Conservation (phyloP, 83 land plant genomes). For the Picea abies region DNA sequence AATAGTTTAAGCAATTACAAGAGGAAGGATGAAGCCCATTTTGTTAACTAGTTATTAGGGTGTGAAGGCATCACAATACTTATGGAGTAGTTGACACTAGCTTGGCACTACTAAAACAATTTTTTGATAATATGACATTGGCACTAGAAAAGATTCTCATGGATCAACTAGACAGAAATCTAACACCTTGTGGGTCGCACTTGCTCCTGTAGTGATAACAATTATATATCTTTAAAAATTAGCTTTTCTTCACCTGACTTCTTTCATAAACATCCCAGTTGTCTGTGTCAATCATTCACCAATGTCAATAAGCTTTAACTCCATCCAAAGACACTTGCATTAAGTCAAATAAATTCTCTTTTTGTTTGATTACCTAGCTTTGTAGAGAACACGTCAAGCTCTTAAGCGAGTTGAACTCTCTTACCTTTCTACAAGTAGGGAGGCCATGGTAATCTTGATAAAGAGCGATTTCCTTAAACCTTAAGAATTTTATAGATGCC, state of each 20-base stretch:
- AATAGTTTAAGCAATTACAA: no score
- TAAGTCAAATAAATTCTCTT: neutral
- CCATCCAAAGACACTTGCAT: neutral
- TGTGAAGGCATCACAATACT: no score
- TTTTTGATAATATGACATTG: conserved; percentile 56
- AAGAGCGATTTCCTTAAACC: neutral
- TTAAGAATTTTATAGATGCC: no score
- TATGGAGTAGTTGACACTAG: no score
- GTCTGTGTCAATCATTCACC: conserved; percentile 27
- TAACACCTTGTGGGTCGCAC: conserved; percentile 49
- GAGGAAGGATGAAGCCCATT: no score
- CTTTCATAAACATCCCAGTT: conserved; percentile 52
- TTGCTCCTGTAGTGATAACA: conserved; percentile 61
- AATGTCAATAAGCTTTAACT: neutral
- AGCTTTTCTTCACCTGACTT: conserved; percentile 41
- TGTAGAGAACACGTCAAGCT: neutral
- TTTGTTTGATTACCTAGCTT: neutral
- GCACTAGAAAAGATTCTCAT: conserved; percentile 61
- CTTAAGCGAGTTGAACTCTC: neutral
- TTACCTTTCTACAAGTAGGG: conserved; percentile 41
- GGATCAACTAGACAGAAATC: conserved; percentile 57
- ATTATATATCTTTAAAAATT: conserved; percentile 48
- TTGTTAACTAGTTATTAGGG: no score
- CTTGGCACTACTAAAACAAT: no score
- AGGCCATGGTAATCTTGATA: conserved; percentile 6